Conservation (phyloP, 192 early-diverging fungal genomes). For the Pilaira anomala region DNA sequence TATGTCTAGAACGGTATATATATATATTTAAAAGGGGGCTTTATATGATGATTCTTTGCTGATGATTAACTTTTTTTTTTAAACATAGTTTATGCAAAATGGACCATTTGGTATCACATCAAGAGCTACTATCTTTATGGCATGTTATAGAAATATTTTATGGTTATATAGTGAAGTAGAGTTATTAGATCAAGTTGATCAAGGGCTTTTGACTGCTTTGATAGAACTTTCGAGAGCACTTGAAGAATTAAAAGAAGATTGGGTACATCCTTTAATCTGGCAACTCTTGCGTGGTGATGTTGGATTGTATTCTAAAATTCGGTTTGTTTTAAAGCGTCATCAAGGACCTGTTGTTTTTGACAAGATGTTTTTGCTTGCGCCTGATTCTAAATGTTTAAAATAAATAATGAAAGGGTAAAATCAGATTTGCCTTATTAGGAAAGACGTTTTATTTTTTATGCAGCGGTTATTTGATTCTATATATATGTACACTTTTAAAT, state of each 20-base stretch:
- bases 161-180: background rate
- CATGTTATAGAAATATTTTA: constrained; percentile 5
- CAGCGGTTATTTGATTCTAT: no score
- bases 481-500: no score
- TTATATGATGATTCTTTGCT: background rate
- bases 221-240: constrained; percentile 4
- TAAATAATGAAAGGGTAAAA: no score
- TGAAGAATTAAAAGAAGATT: background rate
- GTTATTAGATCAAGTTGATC: background rate
- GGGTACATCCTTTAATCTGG: constrained; percentile 22
- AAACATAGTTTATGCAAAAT: constrained; percentile 18
- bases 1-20: background rate
- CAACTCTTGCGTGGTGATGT: constrained; percentile 4
- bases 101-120: constrained; percentile 28
- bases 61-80: background rate
- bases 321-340: constrained; percentile 6
- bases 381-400: no score
- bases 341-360: background rate
- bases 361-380: constrained; percentile 16
- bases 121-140: constrained; percentile 13
- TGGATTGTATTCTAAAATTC: background rate
- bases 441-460: no score
- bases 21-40: background rate
- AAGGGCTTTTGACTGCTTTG: background rate
- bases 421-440: no score